Conservation (phyloP, 495 filamentous ascomycete species). For the Hypoxylon fuscum region DNA sequence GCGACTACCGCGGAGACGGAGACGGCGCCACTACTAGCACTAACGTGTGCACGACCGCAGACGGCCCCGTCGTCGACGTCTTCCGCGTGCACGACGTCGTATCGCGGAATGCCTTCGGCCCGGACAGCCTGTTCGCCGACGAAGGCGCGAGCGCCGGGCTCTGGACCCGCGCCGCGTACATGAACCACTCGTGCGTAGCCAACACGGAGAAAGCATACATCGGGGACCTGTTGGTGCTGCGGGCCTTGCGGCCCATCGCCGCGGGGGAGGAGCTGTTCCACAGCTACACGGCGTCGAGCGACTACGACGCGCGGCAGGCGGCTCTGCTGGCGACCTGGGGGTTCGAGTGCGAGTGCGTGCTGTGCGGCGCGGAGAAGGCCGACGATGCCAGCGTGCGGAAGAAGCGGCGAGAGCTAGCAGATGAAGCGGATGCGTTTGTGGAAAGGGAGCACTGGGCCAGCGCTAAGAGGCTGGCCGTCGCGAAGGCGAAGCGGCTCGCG, state of each 20-base stretch:
- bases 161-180: conserved; percentile 60
- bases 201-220: conserved; percentile 58
- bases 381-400: conserved; percentile 42
- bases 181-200: conserved; percentile 62
- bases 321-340: conserved; percentile 48
- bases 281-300: conserved; percentile 15
- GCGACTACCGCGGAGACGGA: conserved; percentile 47
- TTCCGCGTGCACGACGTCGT: conserved; percentile 51
- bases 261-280: conserved; percentile 57
- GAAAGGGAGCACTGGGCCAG: conserved; percentile 35
- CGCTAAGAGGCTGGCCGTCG: conserved; percentile 38
- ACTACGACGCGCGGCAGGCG: conserved; percentile 20
- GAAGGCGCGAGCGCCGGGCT: conserved; percentile 51
- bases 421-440: conserved; percentile 44
- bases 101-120: conserved; percentile 48
- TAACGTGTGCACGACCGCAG: conserved; percentile 10
- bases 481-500: conserved; percentile 40
- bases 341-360: conserved; percentile 54
- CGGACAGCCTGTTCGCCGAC: conserved; percentile 38
- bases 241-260: conserved; percentile 53
- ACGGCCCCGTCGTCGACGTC: conserved; percentile 45
- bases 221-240: conserved; percentile 65
- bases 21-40: too few species aligned
- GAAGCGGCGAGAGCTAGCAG: conserved; percentile 41
- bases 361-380: conserved; percentile 47